Conservation (phyloP, 78 protist genomes). For the Cavenderia fasciculata region DNA sequence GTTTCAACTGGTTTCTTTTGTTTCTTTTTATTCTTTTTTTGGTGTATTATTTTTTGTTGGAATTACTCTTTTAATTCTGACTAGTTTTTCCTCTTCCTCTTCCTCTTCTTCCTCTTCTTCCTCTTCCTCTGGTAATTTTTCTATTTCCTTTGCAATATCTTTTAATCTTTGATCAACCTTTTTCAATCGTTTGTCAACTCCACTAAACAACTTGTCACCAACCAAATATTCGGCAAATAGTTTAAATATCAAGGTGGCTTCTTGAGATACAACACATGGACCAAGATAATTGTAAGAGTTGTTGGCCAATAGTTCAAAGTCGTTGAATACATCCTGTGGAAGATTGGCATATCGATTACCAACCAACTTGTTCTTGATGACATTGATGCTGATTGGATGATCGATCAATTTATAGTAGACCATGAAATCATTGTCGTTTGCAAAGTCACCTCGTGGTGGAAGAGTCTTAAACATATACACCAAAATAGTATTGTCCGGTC, state of each 20-base stretch:
- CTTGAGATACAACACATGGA: neutral
- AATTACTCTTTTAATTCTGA: too few species aligned
- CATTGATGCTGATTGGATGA: too few species aligned
- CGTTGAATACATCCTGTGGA: neutral
- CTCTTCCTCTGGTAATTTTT: neutral
- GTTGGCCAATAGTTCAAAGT: neutral
- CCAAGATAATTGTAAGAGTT: neutral
- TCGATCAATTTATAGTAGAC: too few species aligned
- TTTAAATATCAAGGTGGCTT: neutral
- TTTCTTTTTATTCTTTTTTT: neutral
- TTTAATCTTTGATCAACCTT: neutral
- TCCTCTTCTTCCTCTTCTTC: neutral
- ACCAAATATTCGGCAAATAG: neutral
- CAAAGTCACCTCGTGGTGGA: too few species aligned
- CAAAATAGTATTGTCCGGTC: too few species aligned
- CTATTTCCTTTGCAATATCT: neutral
- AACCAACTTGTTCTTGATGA: too few species aligned
- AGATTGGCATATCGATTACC: too few species aligned
- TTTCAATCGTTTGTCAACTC: neutral
- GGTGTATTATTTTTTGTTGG: neutral
- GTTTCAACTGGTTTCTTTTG: neutral
- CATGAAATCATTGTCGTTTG: too few species aligned
- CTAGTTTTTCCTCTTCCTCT: conserved; percentile 15
- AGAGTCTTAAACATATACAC: too few species aligned
- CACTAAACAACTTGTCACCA: too few species aligned